Percentiles rank a stretch among this genome's conserved stretches.
phyloP scores from a whole-genome alignment of 176 grass and related monocot species.

The Tillandsia fasciculata region DNA sequence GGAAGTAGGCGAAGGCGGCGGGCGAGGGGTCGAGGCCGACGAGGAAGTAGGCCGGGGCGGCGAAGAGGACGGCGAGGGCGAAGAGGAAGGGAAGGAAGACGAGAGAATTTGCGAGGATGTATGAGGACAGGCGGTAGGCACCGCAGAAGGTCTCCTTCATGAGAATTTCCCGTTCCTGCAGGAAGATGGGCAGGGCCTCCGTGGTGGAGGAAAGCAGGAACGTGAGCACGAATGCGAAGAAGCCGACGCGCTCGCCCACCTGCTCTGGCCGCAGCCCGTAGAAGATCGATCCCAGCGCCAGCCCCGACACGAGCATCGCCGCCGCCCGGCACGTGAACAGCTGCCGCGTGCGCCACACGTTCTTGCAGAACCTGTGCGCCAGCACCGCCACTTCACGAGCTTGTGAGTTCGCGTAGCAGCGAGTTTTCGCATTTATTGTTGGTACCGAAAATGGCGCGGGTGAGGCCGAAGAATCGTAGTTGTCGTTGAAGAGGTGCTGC shows the following conservation, averaged over 20 bases:
- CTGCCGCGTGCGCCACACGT: constrained; percentile 61
- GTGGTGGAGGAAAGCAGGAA: constrained; percentile 3
- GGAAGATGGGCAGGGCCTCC: constrained; percentile 1
- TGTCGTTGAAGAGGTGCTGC: constrained; percentile 64
- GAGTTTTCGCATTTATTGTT: not conserved
- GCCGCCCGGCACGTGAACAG: constrained; percentile 56
- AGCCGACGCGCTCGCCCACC: constrained; percentile 42
- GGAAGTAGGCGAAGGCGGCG: constrained; percentile 49
- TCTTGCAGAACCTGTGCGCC: constrained; percentile 48
- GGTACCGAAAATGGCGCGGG: not conserved
- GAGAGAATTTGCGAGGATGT: constrained; percentile 45
- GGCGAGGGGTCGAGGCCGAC: constrained; percentile 35
- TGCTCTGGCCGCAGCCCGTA: constrained; percentile 57
- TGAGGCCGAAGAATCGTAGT: constrained; percentile 24
- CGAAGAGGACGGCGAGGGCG: constrained; percentile 44
- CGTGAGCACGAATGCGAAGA: constrained; percentile 4
- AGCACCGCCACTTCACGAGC: constrained; percentile 46
- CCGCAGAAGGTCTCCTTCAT: constrained; percentile 68
- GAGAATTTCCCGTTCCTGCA: constrained; percentile 55
- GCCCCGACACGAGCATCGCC: constrained; percentile 44
- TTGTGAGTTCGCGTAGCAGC: constrained; percentile 39
- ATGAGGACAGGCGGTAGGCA: constrained; percentile 54
- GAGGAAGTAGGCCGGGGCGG: constrained; percentile 61
- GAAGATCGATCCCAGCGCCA: constrained; percentile 64
- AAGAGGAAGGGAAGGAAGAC: constrained; percentile 71